A percentile compares a stretch with the other conserved stretches of the same genome.
Conservation (phyloP, 2,329 filamentous ascomycete species). For the Diplodia sapinea region DNA sequence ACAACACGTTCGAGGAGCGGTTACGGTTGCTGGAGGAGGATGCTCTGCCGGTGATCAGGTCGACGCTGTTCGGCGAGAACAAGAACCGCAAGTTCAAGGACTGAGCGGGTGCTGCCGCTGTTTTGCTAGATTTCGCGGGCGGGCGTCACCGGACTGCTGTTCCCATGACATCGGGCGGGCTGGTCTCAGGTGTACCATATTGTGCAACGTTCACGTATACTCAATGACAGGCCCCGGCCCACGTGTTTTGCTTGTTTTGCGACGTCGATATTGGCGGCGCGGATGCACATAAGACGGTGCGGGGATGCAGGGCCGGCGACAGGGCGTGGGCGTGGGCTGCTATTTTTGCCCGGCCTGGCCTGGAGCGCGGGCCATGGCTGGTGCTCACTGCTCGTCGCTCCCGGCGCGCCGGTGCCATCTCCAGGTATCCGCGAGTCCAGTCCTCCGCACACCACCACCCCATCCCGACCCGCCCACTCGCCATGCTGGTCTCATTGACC, state of each 20-base stretch:
- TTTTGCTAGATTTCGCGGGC: not conserved
- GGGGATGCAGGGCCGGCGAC: constrained; percentile 1
- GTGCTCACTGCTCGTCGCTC: constrained; percentile 8
- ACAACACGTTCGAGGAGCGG: constrained; percentile 96
- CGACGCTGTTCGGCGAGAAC: constrained; percentile 91
- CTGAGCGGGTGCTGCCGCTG: constrained; percentile 48
- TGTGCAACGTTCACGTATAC: constrained; percentile 25
- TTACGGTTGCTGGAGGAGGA: constrained; percentile 83
- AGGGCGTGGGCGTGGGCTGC: constrained; percentile 8
- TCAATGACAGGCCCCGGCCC: constrained; percentile 18
- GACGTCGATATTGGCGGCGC: not conserved
- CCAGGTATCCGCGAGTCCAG: constrained; percentile 11
- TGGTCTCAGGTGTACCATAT: constrained; percentile 31
- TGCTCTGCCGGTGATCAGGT: constrained; percentile 81
- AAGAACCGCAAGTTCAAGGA: constrained; percentile 95
- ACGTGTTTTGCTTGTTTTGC: not conserved
- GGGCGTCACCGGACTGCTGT: constrained; percentile 8
- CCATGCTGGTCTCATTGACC: constrained; percentile 94
- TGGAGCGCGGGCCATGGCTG: constrained; percentile 16
- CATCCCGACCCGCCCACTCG: constrained; percentile 5
- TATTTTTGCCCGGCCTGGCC: constrained; percentile 13
- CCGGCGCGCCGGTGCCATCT: constrained; percentile 11
- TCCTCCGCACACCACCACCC: constrained; percentile 23
- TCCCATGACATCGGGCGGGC: constrained; percentile 25
- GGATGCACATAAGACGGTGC: constrained; percentile 3